These are phyloP conservation scores for Selaginella tamariscina DNA, from an alignment of 75 land plant genomes.

Conservation along the genomic window DNA sequence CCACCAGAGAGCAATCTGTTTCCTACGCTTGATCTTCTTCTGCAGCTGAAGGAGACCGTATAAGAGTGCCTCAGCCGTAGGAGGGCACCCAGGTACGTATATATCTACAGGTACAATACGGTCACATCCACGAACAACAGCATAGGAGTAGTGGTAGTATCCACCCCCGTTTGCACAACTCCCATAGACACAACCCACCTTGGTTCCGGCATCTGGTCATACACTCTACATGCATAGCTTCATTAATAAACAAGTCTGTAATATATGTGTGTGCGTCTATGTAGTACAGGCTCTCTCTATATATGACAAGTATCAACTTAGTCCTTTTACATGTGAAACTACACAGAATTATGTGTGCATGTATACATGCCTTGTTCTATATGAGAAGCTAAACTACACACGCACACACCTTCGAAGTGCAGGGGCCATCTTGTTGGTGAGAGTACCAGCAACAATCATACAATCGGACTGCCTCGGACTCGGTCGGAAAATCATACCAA, in stretches of 20 bases:
- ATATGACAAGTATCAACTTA: too few relatives aligned
- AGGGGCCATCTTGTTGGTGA: slow-evolving; percentile 99
- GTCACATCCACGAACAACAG: slow-evolving; percentile 93
- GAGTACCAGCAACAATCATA: slow-evolving; percentile 98
- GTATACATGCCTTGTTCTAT: too few relatives aligned
- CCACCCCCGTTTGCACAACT: slow-evolving; percentile 90
- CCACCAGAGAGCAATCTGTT: slow-evolving; percentile 87
- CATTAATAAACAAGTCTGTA: too few relatives aligned
- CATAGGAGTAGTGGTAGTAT: slow-evolving; percentile 37
- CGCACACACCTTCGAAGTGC: slow-evolving; percentile 74
- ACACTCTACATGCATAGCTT: slow-evolving; percentile 52
- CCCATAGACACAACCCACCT: slow-evolving; percentile 99
- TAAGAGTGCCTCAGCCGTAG: slow-evolving; percentile 90
- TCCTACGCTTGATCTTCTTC: slow-evolving; percentile 90
- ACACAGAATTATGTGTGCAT: too few relatives aligned
- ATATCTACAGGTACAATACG: slow-evolving; percentile 96
- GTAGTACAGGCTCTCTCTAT: too few relatives aligned
- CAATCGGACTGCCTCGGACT: slow-evolving; percentile 95
- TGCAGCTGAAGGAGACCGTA: slow-evolving; percentile 94
- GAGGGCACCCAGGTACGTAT: slow-evolving; percentile 99
- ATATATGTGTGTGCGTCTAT: too few relatives aligned
- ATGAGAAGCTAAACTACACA: too few relatives aligned
- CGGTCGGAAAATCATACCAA: slow-evolving; percentile 90
- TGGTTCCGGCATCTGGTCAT: slow-evolving; percentile 99
- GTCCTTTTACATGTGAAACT: too few relatives aligned